Percentiles rank a stretch among this genome's conserved stretches.
These are phyloP conservation scores for Paramecium biaurelia DNA, from an alignment of 73 alveolate genomes.

Conservation along the genomic window DNA sequence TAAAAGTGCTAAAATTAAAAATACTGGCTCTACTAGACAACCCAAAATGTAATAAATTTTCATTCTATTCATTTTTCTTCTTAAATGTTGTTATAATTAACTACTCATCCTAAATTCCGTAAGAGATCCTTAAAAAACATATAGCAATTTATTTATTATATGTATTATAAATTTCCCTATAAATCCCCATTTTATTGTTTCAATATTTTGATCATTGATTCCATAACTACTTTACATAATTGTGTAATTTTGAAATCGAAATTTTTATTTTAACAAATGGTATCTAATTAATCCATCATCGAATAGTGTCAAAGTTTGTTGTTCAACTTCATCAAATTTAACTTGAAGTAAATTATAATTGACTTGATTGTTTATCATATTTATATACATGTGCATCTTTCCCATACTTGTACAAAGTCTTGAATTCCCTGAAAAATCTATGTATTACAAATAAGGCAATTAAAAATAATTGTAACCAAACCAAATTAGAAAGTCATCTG, in stretches of 20 bases:
- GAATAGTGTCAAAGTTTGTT: neutral
- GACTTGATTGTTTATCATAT: neutral
- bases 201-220: neutral
- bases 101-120: neutral
- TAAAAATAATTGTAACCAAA: neutral
- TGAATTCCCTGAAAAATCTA: neutral
- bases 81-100: neutral
- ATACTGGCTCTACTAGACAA: neutral
- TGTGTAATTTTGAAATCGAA: neutral
- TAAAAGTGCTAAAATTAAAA: neutral
- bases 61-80: neutral
- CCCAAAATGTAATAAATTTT: neutral
- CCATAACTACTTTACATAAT: neutral
- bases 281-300: slow-evolving; percentile 16
- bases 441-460: neutral
- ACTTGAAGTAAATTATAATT: neutral
- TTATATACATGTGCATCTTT: slow-evolving; percentile 40
- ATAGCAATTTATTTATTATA: neutral
- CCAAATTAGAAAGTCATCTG: slow-evolving; percentile 40
- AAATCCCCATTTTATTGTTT: neutral
- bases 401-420: slow-evolving; percentile 38
- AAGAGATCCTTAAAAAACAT: neutral
- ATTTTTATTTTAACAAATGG: neutral
- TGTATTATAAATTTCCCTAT: slow-evolving; percentile 13
- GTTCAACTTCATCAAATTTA: neutral